These are phyloP conservation scores for Colletotrichum sp. DNA, from an alignment of 2,329 filamentous ascomycete genomes.

Conservation along the genomic window DNA sequence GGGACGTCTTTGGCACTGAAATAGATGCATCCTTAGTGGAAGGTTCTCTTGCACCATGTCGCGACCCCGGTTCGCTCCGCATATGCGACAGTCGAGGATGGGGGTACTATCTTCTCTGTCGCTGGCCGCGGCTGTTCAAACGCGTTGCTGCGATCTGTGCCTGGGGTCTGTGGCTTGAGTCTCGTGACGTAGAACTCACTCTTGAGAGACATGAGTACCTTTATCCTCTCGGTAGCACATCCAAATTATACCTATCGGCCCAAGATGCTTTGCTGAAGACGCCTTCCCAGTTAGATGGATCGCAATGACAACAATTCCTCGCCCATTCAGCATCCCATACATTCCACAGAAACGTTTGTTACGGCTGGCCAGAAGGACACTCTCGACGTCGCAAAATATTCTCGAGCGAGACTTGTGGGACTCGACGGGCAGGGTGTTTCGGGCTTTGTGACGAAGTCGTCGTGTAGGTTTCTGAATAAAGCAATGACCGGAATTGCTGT, in stretches of 20 bases:
- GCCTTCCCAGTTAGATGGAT: background rate
- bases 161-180: background rate
- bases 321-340: background rate
- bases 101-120: background rate
- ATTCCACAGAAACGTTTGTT: background rate
- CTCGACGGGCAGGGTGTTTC: background rate
- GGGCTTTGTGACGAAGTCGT: background rate
- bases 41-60: background rate
- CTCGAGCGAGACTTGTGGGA: background rate
- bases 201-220: background rate
- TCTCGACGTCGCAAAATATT: background rate
- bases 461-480: background rate
- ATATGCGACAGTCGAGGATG: background rate
- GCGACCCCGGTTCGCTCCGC: background rate
- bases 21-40: background rate
- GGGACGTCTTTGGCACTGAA: background rate
- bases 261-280: background rate
- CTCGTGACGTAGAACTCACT: background rate
- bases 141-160: background rate
- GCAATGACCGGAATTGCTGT: background rate
- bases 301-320: background rate
- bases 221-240: background rate
- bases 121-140: background rate
- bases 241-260: background rate
- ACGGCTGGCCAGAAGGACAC: background rate